A percentile compares a stretch with the other conserved stretches of the same genome.
phyloP scores from a whole-genome alignment of 73 alveolate species.

The Paramecium caudatum region DNA sequence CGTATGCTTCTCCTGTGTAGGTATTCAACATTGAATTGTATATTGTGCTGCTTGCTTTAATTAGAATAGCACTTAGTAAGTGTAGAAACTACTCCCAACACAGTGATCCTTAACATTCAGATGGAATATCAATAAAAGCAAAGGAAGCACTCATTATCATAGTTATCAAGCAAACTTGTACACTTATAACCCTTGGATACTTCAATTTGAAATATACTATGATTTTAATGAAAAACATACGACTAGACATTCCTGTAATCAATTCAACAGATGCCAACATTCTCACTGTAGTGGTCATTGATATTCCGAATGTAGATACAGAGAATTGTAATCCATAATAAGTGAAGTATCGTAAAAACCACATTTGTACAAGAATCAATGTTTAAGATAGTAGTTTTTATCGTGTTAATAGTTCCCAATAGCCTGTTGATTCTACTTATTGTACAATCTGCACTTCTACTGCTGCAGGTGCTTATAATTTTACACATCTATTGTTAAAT shows the following conservation, averaged over 20 bases:
- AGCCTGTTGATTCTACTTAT: background rate
- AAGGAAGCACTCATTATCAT: constrained; percentile 36
- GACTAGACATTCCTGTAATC: constrained; percentile 33
- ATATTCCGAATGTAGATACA: constrained; percentile 65
- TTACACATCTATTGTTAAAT: background rate
- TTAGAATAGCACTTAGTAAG: constrained; percentile 54
- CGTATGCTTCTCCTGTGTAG: constrained; percentile 73
- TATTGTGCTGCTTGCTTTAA: constrained; percentile 43
- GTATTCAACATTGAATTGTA: constrained; percentile 73
- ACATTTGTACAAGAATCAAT: constrained; percentile 34
- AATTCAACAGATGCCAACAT: constrained; percentile 3
- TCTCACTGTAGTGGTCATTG: background rate
- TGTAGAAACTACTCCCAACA: constrained; percentile 53
- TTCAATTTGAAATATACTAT: constrained; percentile 61
- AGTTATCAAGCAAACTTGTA: constrained; percentile 33
- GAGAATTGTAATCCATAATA: constrained; percentile 71
- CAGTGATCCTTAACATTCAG: background rate
- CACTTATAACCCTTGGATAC: constrained; percentile 29
- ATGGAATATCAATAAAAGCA: constrained; percentile 32
- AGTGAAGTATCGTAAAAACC: constrained; percentile 76
- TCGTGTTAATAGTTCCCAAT: constrained; percentile 50
- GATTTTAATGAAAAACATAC: background rate
- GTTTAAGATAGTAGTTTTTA: constrained; percentile 36
- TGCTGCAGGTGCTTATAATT: background rate
- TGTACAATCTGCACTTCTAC: background rate